Evolutionary conservation across 1,284 basidiomycete species (phyloP).

Genomic region (Trichosporon sp.): DNA sequence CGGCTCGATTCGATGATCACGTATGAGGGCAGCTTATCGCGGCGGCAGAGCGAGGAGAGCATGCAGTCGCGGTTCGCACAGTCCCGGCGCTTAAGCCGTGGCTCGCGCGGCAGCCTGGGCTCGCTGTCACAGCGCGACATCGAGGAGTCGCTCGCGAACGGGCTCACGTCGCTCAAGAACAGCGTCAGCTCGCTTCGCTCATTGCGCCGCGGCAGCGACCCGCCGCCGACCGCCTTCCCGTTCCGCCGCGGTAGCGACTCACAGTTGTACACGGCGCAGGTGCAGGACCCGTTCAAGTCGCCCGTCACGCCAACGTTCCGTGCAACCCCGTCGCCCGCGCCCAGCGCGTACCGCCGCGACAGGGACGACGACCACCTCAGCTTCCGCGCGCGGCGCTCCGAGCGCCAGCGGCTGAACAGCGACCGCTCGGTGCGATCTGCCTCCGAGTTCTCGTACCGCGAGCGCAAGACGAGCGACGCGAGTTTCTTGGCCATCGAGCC

Average conservation of each 20-base stretch:
- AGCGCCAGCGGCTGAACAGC: background rate
- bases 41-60: background rate
- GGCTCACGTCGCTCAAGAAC: background rate
- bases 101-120: background rate
- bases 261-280: background rate
- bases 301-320: background rate
- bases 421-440: background rate
- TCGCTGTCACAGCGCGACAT: background rate
- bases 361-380: background rate
- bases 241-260: background rate
- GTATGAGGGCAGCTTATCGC: background rate
- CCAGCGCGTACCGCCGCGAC: background rate
- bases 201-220: background rate
- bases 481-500: background rate
- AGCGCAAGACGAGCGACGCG: background rate
- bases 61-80: background rate
- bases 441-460: background rate
- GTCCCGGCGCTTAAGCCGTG: background rate
- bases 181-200: too few species aligned
- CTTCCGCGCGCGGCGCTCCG: background rate
- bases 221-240: background rate
- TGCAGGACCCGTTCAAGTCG: background rate
- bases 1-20: background rate
- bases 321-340: background rate
- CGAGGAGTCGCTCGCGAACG: background rate